phyloP scores from a whole-genome alignment of 768 basidiomycete genomes.

The Leucocoprinus sp. region DNA sequence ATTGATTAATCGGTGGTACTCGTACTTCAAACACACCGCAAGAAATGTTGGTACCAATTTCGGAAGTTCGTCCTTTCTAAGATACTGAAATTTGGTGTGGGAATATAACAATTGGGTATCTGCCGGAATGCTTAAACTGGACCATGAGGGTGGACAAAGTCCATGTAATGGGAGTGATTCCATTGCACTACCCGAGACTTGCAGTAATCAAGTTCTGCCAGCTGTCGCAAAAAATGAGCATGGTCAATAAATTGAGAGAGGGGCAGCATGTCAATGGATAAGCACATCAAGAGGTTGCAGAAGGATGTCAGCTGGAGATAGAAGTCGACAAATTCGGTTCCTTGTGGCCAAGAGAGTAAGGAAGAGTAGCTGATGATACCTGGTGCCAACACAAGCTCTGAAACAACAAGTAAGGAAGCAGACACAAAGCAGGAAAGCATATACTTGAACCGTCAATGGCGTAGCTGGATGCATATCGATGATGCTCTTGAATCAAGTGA shows the following conservation, averaged over 20 bases:
- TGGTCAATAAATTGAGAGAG: background rate
- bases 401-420: too few relatives aligned
- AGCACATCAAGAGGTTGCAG: background rate
- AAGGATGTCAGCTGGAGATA: background rate
- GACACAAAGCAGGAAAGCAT: too few relatives aligned
- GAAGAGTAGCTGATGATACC: background rate
- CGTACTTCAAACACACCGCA: too few relatives aligned
- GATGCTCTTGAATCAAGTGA: background rate
- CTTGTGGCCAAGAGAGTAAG: constrained; percentile 2
- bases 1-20: background rate
- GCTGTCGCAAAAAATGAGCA: background rate
- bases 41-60: too few relatives aligned
- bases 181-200: background rate
- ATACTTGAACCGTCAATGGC: background rate
- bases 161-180: too few relatives aligned
- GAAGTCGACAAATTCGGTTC: background rate
- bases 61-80: background rate
- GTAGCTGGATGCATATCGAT: background rate
- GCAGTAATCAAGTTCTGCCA: background rate
- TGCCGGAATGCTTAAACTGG: too few relatives aligned
- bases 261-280: background rate
- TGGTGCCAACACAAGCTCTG: background rate
- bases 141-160: background rate
- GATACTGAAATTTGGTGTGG: background rate
- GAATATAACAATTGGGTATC: too few relatives aligned